Evolutionary conservation across 768 basidiomycete species (phyloP).

Genomic region (Phaeotremella fagi): DNA sequence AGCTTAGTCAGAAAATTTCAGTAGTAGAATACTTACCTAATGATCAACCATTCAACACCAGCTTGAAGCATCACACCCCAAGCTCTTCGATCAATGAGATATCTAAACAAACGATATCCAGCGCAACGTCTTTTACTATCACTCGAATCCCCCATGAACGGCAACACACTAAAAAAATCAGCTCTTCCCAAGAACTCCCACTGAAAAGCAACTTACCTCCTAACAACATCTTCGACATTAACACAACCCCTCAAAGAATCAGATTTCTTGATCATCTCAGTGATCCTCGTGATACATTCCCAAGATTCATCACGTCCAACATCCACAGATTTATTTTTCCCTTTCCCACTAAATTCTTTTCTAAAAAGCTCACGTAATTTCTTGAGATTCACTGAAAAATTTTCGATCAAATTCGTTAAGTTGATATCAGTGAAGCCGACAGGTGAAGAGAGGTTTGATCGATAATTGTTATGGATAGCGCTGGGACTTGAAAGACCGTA

Average conservation of each 20-base stretch:
- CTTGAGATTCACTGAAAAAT: constrained; percentile 9
- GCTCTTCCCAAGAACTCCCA: not conserved
- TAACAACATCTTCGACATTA: constrained; percentile 63
- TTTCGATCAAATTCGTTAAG: constrained; percentile 12
- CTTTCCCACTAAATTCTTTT: constrained; percentile 16
- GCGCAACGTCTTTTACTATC: constrained; percentile 71
- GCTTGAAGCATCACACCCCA: constrained; percentile 62
- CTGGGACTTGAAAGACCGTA: too few relatives aligned
- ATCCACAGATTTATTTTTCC: constrained; percentile 21
- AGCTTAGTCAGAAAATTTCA: not conserved
- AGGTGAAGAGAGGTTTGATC: not conserved
- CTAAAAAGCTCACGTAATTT: constrained; percentile 10
- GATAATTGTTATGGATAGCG: too few relatives aligned
- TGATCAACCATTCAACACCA: constrained; percentile 80
- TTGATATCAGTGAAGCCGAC: constrained; percentile 11
- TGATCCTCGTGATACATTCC: constrained; percentile 26
- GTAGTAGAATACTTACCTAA: constrained; percentile 59
- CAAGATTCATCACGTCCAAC: constrained; percentile 25
- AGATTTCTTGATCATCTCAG: constrained; percentile 55
- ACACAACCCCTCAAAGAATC: constrained; percentile 73
- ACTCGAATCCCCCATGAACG: constrained; percentile 68
- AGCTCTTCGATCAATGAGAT: constrained; percentile 69
- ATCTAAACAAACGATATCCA: constrained; percentile 77
- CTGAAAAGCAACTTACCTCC: constrained; percentile 62
- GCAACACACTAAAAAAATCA: constrained; percentile 60